Conservation (phyloP, 1,284 basidiomycete species). For the Exobasidium rhododendri region DNA sequence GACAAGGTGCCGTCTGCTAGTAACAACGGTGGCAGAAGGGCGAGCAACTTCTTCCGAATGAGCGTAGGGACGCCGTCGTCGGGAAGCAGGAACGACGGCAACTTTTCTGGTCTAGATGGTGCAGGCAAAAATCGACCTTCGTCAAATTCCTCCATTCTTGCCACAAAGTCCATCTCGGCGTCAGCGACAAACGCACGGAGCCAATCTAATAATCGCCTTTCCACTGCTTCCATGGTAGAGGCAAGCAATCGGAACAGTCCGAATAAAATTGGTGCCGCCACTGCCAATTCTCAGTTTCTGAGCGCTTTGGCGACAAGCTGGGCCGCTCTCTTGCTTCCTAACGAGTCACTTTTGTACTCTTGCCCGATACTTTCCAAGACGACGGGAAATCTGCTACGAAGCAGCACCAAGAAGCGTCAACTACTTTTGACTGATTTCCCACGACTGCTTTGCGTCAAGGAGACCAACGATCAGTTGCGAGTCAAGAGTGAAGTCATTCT, state of each 20-base stretch:
- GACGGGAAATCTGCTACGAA: conserved; percentile 37
- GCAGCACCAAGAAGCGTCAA: conserved; percentile 57
- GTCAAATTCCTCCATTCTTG: not conserved
- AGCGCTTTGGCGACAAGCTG: conserved; percentile 21
- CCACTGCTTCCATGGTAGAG: not conserved
- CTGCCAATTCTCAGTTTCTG: not conserved
- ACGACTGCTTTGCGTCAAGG: conserved; percentile 60
- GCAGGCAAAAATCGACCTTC: not conserved
- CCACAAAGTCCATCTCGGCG: no score
- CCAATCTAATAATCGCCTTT: not conserved
- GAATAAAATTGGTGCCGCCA: not conserved
- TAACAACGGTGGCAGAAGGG: conserved; percentile 7
- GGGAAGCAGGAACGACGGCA: not conserved
- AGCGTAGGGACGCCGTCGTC: conserved; percentile 2
- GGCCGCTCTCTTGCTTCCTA: conserved; percentile 40
- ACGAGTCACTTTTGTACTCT: conserved; percentile 42
- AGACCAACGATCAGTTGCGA: conserved; percentile 52
- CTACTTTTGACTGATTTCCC: conserved; percentile 61
- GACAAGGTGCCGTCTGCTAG: conserved; percentile 2
- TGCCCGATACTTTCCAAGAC: conserved; percentile 42
- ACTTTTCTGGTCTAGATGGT: not conserved
- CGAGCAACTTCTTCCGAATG: conserved; percentile 16
- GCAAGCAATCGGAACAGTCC: no score
- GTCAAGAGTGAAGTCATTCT: conserved; percentile 59
- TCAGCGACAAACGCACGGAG: not conserved